These are phyloP conservation scores for Backusella luteola DNA, from an alignment of 192 early-diverging fungal species.

Conservation along the genomic window DNA sequence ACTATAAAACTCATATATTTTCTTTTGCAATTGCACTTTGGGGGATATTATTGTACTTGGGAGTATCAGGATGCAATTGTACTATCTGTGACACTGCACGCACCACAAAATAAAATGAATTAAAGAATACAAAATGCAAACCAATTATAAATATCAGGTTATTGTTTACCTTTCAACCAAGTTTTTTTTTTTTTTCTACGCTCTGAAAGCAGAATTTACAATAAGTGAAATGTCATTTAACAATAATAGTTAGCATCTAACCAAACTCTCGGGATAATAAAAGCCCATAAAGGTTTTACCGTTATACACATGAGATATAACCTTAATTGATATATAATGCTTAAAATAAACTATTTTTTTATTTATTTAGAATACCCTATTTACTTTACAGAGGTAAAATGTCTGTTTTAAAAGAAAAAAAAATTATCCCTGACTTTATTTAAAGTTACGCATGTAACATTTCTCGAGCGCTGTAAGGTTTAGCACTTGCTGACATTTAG, in stretches of 20 bases:
- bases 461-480: not conserved
- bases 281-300: not conserved
- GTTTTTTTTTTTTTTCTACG: not conserved
- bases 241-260: not conserved
- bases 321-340: not conserved
- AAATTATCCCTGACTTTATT: not conserved
- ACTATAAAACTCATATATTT: no score
- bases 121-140: not conserved
- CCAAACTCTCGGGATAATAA: not conserved
- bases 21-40: no score
- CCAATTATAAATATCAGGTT: not conserved
- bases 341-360: not conserved
- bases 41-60: not conserved
- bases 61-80: not conserved
- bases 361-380: not conserved
- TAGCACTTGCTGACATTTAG: not conserved
- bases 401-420: not conserved
- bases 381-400: constrained; percentile 5
- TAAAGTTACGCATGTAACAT: not conserved
- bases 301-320: not conserved
- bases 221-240: not conserved
- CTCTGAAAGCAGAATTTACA: not conserved
- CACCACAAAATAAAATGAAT: constrained; percentile 1
- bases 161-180: not conserved
- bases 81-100: not conserved